Base-by-base conservation (phyloP, 1,139 yeast genomes). In the Protomyces lactucae-debilis region DNA sequence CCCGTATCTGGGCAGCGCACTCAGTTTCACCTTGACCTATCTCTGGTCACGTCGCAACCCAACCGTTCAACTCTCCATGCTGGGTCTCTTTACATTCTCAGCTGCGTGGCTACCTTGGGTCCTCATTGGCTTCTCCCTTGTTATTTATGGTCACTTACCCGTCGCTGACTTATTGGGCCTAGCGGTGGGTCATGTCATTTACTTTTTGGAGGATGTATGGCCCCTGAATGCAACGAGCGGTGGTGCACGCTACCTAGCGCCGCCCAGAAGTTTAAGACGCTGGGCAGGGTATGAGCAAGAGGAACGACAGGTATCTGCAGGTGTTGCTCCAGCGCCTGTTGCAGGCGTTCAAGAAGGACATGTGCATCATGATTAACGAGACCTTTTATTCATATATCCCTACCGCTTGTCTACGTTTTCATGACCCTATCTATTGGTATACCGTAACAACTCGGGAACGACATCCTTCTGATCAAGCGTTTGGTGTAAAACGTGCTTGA, bases 41-140 rank as follows among this genome's bases (percentile, higher is more conserved):
- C 71, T 81, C 45, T 80, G 83, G 81, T 74, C 82, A 0, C 76
- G 82, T 32, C 75, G 80, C 28, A 76, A 80, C 66, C 79, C 81
- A 2, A 75, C 74, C 36, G 73, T 75, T 28, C 75, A 75, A 46
- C 70, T 80, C 32, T 72, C 77, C 1, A 69, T 79, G 32, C 69
- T 79, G 66, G 80, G 82, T 8, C 65, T 79, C 18, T 70, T 79
- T 63, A 75, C 71, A 28, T 73, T 79, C 64, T 71, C 74, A 9
- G 80, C 82, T 0, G 76, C 80, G 14, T 79, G 79, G 69, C 66
- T 79, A 55, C 83, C 83, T 9, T 77, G 78, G 76, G 74, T 75
- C 14, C 67, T 71, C 66, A 72, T 73, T 51, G 67, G 70, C 35
- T 72, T 69, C 65, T 72, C 73, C 28, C 70, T 70, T 39, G 69